Conservation (phyloP, 1,139 yeast species). For the Pichia sp. region DNA sequence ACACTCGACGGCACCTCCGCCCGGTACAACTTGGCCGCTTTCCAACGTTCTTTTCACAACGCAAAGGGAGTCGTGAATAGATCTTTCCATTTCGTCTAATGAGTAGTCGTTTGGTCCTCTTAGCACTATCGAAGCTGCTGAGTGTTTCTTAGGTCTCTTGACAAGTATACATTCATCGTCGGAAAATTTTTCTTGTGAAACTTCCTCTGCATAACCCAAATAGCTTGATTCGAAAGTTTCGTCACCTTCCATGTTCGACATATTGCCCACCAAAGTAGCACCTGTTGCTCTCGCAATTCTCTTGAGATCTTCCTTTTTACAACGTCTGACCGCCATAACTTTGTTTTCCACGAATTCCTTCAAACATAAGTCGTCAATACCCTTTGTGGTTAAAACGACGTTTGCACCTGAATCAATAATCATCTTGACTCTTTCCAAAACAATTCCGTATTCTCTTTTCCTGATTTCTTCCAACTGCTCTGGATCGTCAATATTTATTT, state of each 20-base stretch:
- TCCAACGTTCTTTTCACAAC: conserved; percentile 96
- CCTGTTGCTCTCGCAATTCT: conserved; percentile 98
- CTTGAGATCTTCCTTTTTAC: conserved; percentile 93
- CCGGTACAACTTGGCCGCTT: conserved; percentile 93
- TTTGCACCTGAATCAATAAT: conserved; percentile 93
- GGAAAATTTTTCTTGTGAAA: conserved; percentile 82
- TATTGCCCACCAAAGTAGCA: conserved; percentile 79
- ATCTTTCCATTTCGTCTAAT: conserved; percentile 95
- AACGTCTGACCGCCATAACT: conserved; percentile 96
- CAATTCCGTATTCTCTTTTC: conserved; percentile 88
- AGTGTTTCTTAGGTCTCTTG: conserved; percentile 91
- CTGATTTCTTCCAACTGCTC: conserved; percentile 88
- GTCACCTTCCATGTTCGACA: conserved; percentile 95
- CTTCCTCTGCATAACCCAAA: conserved; percentile 90
- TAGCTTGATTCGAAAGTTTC: conserved; percentile 88
- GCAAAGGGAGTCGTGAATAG: conserved; percentile 82
- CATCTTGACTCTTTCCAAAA: conserved; percentile 81
- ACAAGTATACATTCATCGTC: conserved; percentile 97
- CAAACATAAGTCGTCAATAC: conserved; percentile 93
- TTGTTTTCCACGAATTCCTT: conserved; percentile 95
- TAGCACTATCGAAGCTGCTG: conserved; percentile 84
- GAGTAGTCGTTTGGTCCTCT: conserved; percentile 97
- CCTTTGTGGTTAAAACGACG: conserved; percentile 94
- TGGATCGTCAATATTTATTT: conserved; percentile 94
- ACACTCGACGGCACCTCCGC: conserved; percentile 98